Evolutionary conservation across 345 rosid species (phyloP).

Genomic region (Eucalyptus marginata): DNA sequence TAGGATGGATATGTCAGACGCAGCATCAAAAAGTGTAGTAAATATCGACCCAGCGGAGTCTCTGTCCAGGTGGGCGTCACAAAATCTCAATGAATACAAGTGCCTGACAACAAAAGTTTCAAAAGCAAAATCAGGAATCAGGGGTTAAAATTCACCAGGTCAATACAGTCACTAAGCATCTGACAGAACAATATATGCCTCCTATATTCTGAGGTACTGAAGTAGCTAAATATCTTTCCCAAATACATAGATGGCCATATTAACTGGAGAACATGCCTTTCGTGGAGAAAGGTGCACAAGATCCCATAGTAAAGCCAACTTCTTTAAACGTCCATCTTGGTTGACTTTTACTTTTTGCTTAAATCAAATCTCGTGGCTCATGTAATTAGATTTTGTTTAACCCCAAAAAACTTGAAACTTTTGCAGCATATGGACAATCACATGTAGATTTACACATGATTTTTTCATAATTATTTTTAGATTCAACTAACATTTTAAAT

Average conservation of each 20-base stretch:
- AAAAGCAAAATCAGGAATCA: not conserved
- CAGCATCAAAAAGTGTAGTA: slow-evolving; percentile 43
- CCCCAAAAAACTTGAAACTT: not conserved
- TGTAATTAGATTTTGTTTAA: not conserved
- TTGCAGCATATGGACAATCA: not conserved
- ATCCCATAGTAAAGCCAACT: not conserved
- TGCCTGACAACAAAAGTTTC: slow-evolving; percentile 33
- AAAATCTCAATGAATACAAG: slow-evolving; percentile 43
- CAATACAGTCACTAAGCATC: not conserved
- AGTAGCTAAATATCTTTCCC: not conserved
- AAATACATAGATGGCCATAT: not conserved
- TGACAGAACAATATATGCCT: not conserved
- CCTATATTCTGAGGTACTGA: not conserved
- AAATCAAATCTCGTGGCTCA: not conserved
- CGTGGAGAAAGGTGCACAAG: not conserved
- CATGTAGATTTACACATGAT: not conserved
- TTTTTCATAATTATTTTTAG: not conserved
- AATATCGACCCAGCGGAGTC: slow-evolving; percentile 34
- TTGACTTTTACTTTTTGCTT: not conserved
- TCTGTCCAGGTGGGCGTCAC: slow-evolving; percentile 35
- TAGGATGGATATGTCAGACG: slow-evolving; percentile 39
- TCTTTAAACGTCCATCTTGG: not conserved
- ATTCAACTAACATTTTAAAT: not conserved
- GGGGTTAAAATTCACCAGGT: not conserved
- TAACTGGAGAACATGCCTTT: not conserved